Conservation (phyloP, 192 early-diverging fungal species). For the Coemansia brasiliensis region DNA sequence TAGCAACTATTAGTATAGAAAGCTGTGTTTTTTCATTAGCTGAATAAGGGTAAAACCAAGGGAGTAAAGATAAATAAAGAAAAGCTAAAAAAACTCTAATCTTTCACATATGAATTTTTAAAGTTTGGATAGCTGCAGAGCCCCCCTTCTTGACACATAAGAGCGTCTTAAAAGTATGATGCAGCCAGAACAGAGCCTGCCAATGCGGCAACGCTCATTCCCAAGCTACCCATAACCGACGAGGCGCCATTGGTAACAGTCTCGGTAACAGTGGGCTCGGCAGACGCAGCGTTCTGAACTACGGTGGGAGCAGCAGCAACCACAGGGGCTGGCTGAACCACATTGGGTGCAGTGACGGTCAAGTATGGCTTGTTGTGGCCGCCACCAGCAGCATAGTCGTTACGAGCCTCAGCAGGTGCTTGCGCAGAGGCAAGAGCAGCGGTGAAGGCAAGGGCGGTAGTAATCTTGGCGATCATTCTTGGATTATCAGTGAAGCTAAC, state of each 20-base stretch:
- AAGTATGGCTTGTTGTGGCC: slow-evolving; percentile 27
- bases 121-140: too few species aligned
- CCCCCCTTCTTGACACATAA: too few species aligned
- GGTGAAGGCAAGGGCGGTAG: slow-evolving; percentile 27
- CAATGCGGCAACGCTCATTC: slow-evolving; percentile 39
- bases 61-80: too few species aligned
- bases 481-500: not conserved
- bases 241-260: slow-evolving; percentile 32
- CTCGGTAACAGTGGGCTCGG: slow-evolving; percentile 29
- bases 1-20: too few species aligned
- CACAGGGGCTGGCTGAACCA: slow-evolving; percentile 25
- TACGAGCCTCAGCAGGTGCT: not conserved
- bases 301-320: slow-evolving; percentile 18
- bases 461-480: slow-evolving; percentile 42
- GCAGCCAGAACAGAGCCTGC: slow-evolving; percentile 31
- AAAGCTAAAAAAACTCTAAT: too few species aligned
- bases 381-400: not conserved
- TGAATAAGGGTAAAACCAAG: too few species aligned
- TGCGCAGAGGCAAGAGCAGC: slow-evolving; percentile 29
- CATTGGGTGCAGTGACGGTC: slow-evolving; percentile 41
- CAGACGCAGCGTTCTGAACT: slow-evolving; percentile 41
- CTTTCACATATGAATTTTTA: too few species aligned
- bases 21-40: too few species aligned
- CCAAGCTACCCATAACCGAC: slow-evolving; percentile 17
- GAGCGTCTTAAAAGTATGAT: not conserved